These are phyloP conservation scores for Akanthomyces lecanii DNA, from an alignment of 2,329 filamentous ascomycete species.

Conservation along the genomic window DNA sequence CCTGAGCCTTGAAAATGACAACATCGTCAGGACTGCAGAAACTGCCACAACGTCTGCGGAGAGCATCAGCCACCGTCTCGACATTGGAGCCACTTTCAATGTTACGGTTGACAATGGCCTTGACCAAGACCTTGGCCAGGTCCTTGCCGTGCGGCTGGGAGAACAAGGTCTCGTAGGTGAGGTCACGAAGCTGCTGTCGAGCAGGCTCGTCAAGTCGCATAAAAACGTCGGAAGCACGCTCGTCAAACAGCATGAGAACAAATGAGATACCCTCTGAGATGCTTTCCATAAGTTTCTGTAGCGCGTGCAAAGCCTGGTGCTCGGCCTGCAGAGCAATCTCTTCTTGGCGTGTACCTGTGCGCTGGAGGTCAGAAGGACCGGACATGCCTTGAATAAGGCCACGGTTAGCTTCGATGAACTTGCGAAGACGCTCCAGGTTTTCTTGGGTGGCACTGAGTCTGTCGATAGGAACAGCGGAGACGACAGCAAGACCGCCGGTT, in stretches of 20 bases:
- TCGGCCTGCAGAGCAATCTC: conserved; percentile 91
- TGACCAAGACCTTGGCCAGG: conserved; percentile 89
- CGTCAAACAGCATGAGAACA: conserved; percentile 89
- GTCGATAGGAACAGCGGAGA: conserved; percentile 58
- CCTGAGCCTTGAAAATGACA: conserved; percentile 96
- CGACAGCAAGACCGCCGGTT: conserved; percentile 58
- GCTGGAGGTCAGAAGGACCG: conserved; percentile 80
- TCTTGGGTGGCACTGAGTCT: conserved; percentile 78
- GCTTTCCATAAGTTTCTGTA: conserved; percentile 80
- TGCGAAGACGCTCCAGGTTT: conserved; percentile 70
- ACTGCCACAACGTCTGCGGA: conserved; percentile 86
- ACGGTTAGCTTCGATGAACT: conserved; percentile 83
- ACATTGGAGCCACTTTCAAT: conserved; percentile 96
- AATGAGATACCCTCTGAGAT: conserved; percentile 97
- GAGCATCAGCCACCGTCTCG: conserved; percentile 92
- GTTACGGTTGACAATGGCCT: conserved; percentile 96
- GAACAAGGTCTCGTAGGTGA: conserved; percentile 89
- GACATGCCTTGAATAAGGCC: conserved; percentile 89
- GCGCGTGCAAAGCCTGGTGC: conserved; percentile 82
- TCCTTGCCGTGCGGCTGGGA: conserved; percentile 75
- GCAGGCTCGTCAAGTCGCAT: conserved; percentile 66
- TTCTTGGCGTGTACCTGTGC: conserved; percentile 77
- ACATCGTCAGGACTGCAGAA: conserved; percentile 98
- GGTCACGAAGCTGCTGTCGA: conserved; percentile 63
- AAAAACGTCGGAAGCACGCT: conserved; percentile 85